Percentiles rank a stretch among this genome's conserved stretches.
Conservation (phyloP, 768 basidiomycete genomes). For the Macrolepiota albuminosa region DNA sequence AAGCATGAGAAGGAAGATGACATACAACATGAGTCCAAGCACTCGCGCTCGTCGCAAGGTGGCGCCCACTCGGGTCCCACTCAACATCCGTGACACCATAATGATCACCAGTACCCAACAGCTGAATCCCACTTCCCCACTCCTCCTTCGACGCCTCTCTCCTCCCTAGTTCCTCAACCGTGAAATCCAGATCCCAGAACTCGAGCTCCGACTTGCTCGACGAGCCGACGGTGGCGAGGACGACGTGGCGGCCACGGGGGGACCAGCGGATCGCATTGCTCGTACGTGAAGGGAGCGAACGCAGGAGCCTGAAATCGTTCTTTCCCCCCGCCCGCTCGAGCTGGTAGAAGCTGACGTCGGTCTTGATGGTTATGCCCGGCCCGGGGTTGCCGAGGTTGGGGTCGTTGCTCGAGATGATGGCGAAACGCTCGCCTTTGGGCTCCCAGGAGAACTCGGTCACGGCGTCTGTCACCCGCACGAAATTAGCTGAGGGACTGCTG, state of each 20-base stretch:
- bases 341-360: slow-evolving; percentile 94
- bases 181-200: slow-evolving; percentile 98
- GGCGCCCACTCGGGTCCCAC: slow-evolving; percentile 97
- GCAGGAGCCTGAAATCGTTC: slow-evolving; percentile 90
- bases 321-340: slow-evolving; percentile 81
- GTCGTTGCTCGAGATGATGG: slow-evolving; percentile 90
- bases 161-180: slow-evolving; percentile 47
- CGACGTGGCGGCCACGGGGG: slow-evolving; percentile 91
- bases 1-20: slow-evolving; percentile 8
- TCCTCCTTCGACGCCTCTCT: slow-evolving; percentile 59
- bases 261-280: slow-evolving; percentile 97
- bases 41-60: slow-evolving; percentile 88
- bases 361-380: slow-evolving; percentile 92
- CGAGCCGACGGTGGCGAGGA: slow-evolving; percentile 93
- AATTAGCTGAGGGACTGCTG: slow-evolving; percentile 1
- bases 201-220: slow-evolving; percentile 95
- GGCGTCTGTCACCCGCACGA: slow-evolving; percentile 51
- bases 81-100: slow-evolving; percentile 97
- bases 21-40: slow-evolving; percentile 92
- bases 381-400: slow-evolving; percentile 89
- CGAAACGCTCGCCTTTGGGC: slow-evolving; percentile 95
- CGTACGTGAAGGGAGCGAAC: slow-evolving; percentile 74
- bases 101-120: slow-evolving; percentile 85
- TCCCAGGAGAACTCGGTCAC: slow-evolving; percentile 99
- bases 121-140: slow-evolving; percentile 83